Evolutionary conservation across 805 yeast species (phyloP), one percentile per base, ranked within the genome.

Genomic region (Lipomyces yamadae): DNA sequence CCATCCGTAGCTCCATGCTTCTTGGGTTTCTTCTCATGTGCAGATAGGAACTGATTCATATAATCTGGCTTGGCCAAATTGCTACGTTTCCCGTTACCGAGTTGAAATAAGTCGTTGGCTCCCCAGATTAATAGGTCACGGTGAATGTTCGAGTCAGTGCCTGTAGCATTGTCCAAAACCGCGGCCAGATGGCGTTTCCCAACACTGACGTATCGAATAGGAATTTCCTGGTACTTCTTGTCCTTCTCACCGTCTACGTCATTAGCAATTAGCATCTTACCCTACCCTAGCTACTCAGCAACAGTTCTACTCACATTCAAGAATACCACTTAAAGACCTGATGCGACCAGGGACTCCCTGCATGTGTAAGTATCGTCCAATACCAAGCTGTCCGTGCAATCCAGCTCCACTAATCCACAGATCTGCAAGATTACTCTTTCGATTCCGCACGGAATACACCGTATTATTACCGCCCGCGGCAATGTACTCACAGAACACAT

Each of bases 351-450:
- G 97, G 58, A 82, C 83, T 24, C 85, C 80, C 74, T 88, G 90
- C 18, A 90, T 88, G 76, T 92, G 97, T 45, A 88, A 79, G 76
- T 82, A 92, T 64, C 88, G 83, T 15, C 91, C 92, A 56, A 85
- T 84, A 32, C 98, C 99, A 63, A 92, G 81, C 78, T 92, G 96
- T 18, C 98, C 99, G 73, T 85, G 83, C 61, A 89, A 76, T 4
- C 98, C 97, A 73, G 87, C 87, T 29, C 99, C 99, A 80, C 92
- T 88, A 2, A 91, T 82, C 70, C 89, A 76, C 3, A 84, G 62
- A 30, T 79, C 77, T 37, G 75, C 75, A n/a, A 67, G 70, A 10
- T 69, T 61, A 61, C 69, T 60, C 34, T 79, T 52, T 61, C 72
- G 72, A 33, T 74, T 73, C 24, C 62, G 64, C 50, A 75, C 72